Conservation (phyloP, 108 stramenopile species). For the Cyclotella cryptica region DNA sequence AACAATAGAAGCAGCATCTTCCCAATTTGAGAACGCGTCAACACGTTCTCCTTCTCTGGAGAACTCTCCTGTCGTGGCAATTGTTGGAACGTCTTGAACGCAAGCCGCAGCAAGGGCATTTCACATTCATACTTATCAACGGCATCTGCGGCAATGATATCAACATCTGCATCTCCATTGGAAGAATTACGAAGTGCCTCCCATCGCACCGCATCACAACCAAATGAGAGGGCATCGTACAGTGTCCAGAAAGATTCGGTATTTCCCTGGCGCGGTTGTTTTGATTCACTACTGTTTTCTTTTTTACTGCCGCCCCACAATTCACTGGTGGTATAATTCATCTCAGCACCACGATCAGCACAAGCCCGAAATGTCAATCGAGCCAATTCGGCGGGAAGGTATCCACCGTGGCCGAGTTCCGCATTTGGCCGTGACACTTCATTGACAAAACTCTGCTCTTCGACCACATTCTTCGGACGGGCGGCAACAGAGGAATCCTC, state of each 20-base stretch:
- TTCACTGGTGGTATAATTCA: not conserved
- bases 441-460: constrained; percentile 59
- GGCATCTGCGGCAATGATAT: constrained; percentile 3
- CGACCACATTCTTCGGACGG: constrained; percentile 71
- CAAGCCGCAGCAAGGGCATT: constrained; percentile 44
- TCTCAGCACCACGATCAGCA: constrained; percentile 34
- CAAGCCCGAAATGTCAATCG: constrained; percentile 66
- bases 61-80: constrained; percentile 33
- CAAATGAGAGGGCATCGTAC: constrained; percentile 80
- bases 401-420: constrained; percentile 86
- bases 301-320: not conserved
- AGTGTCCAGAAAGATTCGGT: constrained; percentile 64
- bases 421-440: constrained; percentile 59
- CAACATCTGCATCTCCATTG: constrained; percentile 10
- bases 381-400: constrained; percentile 69
- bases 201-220: constrained; percentile 75
- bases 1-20: constrained; percentile 69
- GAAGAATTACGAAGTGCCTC: constrained; percentile 32
- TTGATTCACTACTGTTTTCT: not conserved
- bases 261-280: not conserved
- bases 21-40: constrained; percentile 65
- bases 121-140: constrained; percentile 40
- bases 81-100: constrained; percentile 48
- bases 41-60: constrained; percentile 18
- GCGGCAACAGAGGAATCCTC: constrained; percentile 20